Evolutionary conservation across 257 asterid species (phyloP).

Genomic region (Cinchona pubescens): DNA sequence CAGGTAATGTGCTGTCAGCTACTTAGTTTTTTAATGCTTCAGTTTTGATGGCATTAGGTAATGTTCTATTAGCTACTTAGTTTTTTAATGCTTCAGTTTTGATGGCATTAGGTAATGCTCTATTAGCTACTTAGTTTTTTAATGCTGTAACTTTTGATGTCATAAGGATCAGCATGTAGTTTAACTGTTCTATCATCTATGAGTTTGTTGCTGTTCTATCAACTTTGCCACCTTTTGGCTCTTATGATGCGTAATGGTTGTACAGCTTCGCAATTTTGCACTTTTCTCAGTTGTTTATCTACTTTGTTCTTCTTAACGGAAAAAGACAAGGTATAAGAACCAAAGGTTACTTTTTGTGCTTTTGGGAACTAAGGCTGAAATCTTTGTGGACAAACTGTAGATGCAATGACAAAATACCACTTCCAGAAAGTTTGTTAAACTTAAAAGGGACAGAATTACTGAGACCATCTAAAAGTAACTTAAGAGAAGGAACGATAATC

Average conservation of each 20-base stretch:
- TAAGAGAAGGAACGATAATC: neutral
- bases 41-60: conserved; percentile 13
- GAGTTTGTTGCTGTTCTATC: neutral
- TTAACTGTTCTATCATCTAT: neutral
- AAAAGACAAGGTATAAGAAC: conserved; percentile 22
- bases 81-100: neutral
- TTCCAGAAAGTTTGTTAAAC: neutral
- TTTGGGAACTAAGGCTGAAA: neutral
- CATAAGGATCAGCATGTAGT: neutral
- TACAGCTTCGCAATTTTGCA: neutral
- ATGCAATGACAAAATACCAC: neutral
- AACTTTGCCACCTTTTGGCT: neutral
- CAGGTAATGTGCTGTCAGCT: conserved; percentile 44
- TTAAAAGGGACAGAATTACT: neutral
- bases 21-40: neutral
- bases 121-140: too few relatives aligned
- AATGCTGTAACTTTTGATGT: neutral
- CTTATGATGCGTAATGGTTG: neutral
- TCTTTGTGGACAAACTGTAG: neutral
- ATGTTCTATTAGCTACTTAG: conserved; percentile 1
- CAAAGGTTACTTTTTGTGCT: neutral
- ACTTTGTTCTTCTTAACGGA: neutral
- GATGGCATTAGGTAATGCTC: neutral
- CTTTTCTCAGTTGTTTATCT: neutral
- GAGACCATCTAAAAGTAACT: neutral